A percentile compares a stretch with the other conserved stretches of the same genome.
Conservation (phyloP, 1,139 yeast species). For the Yamadazyma pseudoaaseri region DNA sequence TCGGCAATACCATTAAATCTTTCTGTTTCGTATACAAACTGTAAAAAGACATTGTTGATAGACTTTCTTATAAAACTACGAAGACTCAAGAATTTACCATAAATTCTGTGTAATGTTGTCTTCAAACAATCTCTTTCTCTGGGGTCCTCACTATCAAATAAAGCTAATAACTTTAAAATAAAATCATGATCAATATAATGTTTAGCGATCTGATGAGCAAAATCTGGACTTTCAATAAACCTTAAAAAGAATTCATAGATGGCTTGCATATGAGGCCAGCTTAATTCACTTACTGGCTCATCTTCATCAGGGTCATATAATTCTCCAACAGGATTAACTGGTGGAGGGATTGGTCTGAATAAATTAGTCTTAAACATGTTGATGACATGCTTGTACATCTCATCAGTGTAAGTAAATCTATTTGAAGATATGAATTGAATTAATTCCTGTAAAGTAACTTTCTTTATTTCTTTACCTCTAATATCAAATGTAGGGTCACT, state of each 20-base stretch:
- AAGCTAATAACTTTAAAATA: slow-evolving; percentile 73
- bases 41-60: slow-evolving; percentile 87
- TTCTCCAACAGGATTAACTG: slow-evolving; percentile 95
- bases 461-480: slow-evolving; percentile 88
- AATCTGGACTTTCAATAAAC: slow-evolving; percentile 92
- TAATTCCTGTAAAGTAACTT: slow-evolving; percentile 82
- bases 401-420: slow-evolving; percentile 83
- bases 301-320: slow-evolving; percentile 98
- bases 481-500: slow-evolving; percentile 90
- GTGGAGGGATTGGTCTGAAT: slow-evolving; percentile 97
- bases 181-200: slow-evolving; percentile 91
- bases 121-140: slow-evolving; percentile 93
- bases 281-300: slow-evolving; percentile 93
- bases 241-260: slow-evolving; percentile 92
- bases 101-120: slow-evolving; percentile 91
- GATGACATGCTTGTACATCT: slow-evolving; percentile 85
- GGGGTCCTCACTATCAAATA: slow-evolving; percentile 95
- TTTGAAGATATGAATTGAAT: slow-evolving; percentile 83
- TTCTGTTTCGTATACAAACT: slow-evolving; percentile 92
- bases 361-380: slow-evolving; percentile 86
- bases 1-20: slow-evolving; percentile 96
- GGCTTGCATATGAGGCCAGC: slow-evolving; percentile 99
- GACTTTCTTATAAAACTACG: slow-evolving; percentile 91
- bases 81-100: slow-evolving; percentile 89
- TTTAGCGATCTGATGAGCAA: slow-evolving; percentile 89